phyloP scores from a whole-genome alignment of 192 early-diverging fungal genomes.

The Podila minutissima region DNA sequence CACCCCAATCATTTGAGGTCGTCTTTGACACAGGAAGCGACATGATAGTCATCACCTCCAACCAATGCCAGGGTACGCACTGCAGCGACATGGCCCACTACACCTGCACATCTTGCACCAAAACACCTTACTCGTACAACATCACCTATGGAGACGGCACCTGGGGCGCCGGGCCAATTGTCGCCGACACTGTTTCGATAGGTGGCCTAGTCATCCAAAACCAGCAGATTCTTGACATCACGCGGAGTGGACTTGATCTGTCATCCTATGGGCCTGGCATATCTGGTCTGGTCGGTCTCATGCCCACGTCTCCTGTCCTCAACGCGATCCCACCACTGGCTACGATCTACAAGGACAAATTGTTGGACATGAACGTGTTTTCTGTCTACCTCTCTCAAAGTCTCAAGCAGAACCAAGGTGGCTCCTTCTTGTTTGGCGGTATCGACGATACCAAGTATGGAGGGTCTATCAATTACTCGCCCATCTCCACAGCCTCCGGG shows the following conservation, averaged over 20 bases:
- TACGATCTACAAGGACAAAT: conserved; percentile 10
- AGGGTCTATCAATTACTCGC: conserved; percentile 4
- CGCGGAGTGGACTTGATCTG: conserved; percentile 10
- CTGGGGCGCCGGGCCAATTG: conserved; percentile 20
- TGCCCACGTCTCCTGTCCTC: conserved; percentile 17
- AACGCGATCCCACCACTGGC: conserved; percentile 9
- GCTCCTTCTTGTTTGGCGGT: conserved; percentile 24
- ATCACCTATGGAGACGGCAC: conserved; percentile 28
- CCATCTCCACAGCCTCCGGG: conserved; percentile 11
- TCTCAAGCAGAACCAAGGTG: conserved; percentile 15
- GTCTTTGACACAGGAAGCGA: conserved; percentile 85
- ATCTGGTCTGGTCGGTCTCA: conserved; percentile 21
- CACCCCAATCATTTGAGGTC: conserved; percentile 84
- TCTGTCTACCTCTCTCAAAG: conserved; percentile 11
- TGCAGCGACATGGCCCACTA: conserved; percentile 23
- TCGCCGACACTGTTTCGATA: conserved; percentile 15
- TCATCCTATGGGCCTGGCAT: conserved; percentile 17
- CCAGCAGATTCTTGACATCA: conserved; percentile 27
- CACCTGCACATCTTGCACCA: conserved; percentile 18
- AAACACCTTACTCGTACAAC: conserved; percentile 27
- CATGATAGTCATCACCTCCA: conserved; percentile 25
- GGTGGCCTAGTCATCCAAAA: conserved; percentile 15
- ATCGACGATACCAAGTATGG: conserved; percentile 20
- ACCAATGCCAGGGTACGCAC: conserved; percentile 20
- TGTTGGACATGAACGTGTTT: conserved; percentile 21